These are phyloP conservation scores for Melanogaster broomeanus DNA, from an alignment of 768 basidiomycete species.

Conservation along the genomic window DNA sequence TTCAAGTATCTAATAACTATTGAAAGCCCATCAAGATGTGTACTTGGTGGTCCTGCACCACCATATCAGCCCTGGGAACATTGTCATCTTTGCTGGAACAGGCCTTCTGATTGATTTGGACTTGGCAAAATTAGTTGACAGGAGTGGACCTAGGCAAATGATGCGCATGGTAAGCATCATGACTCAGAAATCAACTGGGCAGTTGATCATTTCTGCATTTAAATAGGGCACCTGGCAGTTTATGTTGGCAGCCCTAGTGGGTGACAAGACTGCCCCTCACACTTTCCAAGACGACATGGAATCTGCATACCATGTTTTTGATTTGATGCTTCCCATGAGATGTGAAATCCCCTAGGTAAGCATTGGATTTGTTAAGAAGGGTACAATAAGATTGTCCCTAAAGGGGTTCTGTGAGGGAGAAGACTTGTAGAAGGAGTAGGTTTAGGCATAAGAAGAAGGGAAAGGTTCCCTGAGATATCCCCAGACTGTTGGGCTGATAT, in stretches of 20 bases:
- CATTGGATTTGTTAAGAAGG: too few relatives aligned
- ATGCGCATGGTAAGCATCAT: neutral
- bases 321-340: too few relatives aligned
- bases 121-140: slow-evolving; percentile 8
- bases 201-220: neutral
- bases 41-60: slow-evolving; percentile 8
- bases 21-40: slow-evolving; percentile 1
- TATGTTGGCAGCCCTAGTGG: neutral
- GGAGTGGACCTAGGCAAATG: neutral
- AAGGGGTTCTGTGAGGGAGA: too few relatives aligned
- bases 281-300: slow-evolving; percentile 4
- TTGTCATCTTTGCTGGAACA: slow-evolving; percentile 7
- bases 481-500: too few relatives aligned
- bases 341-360: too few relatives aligned
- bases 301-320: slow-evolving; percentile 7
- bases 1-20: neutral
- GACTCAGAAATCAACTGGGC: neutral
- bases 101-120: slow-evolving; percentile 32
- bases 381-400: too few relatives aligned
- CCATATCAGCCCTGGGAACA: slow-evolving; percentile 23
- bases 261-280: neutral
- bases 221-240: slow-evolving; percentile 3
- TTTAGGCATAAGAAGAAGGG: too few relatives aligned
- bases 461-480: too few relatives aligned
- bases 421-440: too few relatives aligned